Conservation (phyloP, 2,329 filamentous ascomycete species). For the Aureobasidium sp. region DNA sequence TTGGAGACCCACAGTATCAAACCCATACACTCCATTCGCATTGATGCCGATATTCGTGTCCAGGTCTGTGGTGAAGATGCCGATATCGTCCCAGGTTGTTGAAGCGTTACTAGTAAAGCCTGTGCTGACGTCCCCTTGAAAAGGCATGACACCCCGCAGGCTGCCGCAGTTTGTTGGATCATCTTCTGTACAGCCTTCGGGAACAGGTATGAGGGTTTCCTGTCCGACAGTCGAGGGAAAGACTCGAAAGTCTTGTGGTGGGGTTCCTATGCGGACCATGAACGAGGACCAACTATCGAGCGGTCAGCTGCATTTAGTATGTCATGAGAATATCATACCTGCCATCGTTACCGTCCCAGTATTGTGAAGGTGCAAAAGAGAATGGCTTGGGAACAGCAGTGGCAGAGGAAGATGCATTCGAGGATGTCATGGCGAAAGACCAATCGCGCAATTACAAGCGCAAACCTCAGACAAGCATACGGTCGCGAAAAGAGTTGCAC, state of each 20-base stretch:
- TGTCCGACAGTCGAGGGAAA: conserved; percentile 28
- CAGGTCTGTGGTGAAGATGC: conserved; percentile 29
- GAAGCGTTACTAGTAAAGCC: conserved; percentile 29
- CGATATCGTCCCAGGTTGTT: conserved; percentile 29
- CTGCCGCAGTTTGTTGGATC: conserved; percentile 25
- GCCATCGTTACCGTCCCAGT: conserved; percentile 23
- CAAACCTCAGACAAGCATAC: neutral
- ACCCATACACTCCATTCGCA: conserved; percentile 31
- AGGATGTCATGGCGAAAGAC: conserved; percentile 5
- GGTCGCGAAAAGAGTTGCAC: neutral
- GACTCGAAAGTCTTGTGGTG: conserved; percentile 19
- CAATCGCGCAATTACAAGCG: neutral
- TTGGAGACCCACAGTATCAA: conserved; percentile 30
- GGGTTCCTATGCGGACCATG: conserved; percentile 18
- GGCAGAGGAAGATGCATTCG: neutral
- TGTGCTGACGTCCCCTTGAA: conserved; percentile 22
- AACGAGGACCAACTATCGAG: conserved; percentile 19
- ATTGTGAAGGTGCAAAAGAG: conserved; percentile 12
- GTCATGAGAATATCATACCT: neutral
- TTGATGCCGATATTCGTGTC: conserved; percentile 25
- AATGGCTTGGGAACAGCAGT: conserved; percentile 6
- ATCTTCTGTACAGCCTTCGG: conserved; percentile 29
- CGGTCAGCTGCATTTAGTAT: conserved; percentile 3
- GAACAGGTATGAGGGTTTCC: conserved; percentile 30
- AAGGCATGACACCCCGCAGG: conserved; percentile 26